Base-by-base conservation (phyloP, 371 early-diverging fungal genomes). In the Catenaria anguillulae region DNA sequence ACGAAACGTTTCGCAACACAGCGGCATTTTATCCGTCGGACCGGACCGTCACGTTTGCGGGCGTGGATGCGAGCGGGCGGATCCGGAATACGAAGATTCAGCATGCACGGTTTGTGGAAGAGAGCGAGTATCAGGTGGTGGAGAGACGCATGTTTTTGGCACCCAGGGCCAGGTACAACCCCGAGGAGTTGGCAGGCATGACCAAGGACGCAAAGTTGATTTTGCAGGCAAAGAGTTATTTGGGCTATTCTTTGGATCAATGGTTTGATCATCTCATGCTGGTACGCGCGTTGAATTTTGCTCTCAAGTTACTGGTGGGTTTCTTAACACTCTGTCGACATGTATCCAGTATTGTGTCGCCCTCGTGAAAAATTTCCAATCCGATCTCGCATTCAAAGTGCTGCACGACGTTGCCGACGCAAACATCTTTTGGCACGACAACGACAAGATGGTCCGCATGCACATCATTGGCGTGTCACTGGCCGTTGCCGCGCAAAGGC, bases 351-450 rank as follows among this genome's bases (percentile, higher is more conserved):
- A 58, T 45, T 58, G 59, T 19, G 29, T 58, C 17, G 40, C 59
- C 24, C 43, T 58, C 26, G 59, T 58, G 42, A 58, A 36, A 19
- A 24, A 29, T 1, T 24, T 37, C 36, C 59, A 58, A 19, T 58
- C 59, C 4, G 17, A 24, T 15, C 40, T 12, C 29, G 59, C 40
- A 8, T 58, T 58, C 19, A 12, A 31, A 2, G 59, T 42, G 1
- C 59, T 58, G 15, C 26, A 58, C 24, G 24, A 6, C 29, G 77
- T 80, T 4, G 66, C 66, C 48, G 78, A 79, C 36, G 81, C 88
- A 15, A 83, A 82, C 62, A 80, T 88, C 4, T 88, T 83, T 63
- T 84, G 75, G 60, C 75, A 80, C n/a, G 74, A 86, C 45, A 65
- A 74, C 12, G 60, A 64, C 23, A 72, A 68, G 60, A 72, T 70